Base-by-base conservation (phyloP, 345 rosid genomes). In the Linum usitatissimum region DNA sequence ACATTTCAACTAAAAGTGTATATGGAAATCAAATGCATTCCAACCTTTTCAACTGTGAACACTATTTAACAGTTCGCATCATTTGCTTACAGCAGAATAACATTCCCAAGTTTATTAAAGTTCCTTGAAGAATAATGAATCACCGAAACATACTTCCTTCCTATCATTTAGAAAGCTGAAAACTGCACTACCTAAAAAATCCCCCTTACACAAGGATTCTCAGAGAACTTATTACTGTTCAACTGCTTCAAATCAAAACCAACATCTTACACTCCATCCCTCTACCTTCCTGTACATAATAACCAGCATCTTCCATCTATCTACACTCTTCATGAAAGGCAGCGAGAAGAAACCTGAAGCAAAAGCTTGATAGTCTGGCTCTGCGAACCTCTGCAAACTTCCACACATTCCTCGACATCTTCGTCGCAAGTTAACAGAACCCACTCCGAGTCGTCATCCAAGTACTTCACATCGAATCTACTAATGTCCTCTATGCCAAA, bases 401-500 rank as follows among this genome's bases (percentile, higher is more conserved):
- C 86, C 49, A 89, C 68, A 58, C 98, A 92, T 69, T 92, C 98
- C 66, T 81, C 84, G 68, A 87, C 77, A 75, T 92, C 98, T 3
- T 84, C 97, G 74, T 89, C 95, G 55, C 97, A 89, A 1, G 95
- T 87, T 67, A 87, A 71, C 57, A 92, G 69, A 28, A 92, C 88
- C 98, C 98, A 92, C 64, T 92, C 98, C n/a, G 65, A 70, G 62
- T 92, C 98, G 71, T 92, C 98, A 19, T 92, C 97, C 71, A 92
- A 75, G 86, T 92, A 92, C 83, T 83, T 92, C 51, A 92, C 77
- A 71, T 86, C 84, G 70, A 68, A 84, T 70, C 72, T 73, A 57
- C 72, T 71, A n/a, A 79, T 67, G 65, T 79, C 85, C 9, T 80
- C 90, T 68, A 84, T 75, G 53, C 57, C 81, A 66, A 89, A 92